A percentile compares a stretch with the other conserved stretches of the same genome.
Conservation (phyloP, 1,284 basidiomycete genomes). For the Cystobasidium pallidum region DNA sequence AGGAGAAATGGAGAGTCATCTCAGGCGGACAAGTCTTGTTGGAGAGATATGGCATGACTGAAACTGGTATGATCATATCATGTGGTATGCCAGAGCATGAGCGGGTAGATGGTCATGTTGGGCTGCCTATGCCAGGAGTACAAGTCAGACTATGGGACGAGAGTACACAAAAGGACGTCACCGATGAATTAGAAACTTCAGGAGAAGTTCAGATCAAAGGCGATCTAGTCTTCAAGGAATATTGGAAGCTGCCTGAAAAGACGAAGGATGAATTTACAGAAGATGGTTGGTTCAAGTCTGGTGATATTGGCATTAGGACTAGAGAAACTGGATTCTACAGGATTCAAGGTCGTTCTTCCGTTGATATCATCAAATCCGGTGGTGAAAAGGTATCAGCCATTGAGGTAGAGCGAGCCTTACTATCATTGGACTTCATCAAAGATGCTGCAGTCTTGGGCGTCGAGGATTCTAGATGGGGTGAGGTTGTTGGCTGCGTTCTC, state of each 20-base stretch:
- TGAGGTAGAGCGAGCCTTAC: conserved; percentile 56
- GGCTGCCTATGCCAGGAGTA: conserved; percentile 53
- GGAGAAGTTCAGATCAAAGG: conserved; percentile 56
- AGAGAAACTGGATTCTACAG: conserved; percentile 50
- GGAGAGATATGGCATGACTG: conserved; percentile 57
- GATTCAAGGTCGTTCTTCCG: conserved; percentile 54
- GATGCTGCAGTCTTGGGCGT: conserved; percentile 57
- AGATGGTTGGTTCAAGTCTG: conserved; percentile 57
- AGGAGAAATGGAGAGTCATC: conserved; percentile 53
- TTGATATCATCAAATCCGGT: conserved; percentile 50
- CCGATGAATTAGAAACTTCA: conserved; percentile 48
- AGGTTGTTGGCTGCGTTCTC: conserved; percentile 53
- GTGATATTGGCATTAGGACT: conserved; percentile 55
- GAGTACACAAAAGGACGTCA: conserved; percentile 46
- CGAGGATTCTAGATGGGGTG: conserved; percentile 56
- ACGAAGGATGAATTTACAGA: conserved; percentile 52
- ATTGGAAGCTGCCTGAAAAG: conserved; percentile 55
- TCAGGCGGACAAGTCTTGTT: conserved; percentile 55
- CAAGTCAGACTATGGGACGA: conserved; percentile 54
- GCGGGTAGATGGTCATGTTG: conserved; percentile 55
- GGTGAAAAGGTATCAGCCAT: conserved; percentile 57
- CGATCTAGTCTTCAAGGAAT: conserved; percentile 53
- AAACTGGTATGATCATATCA: conserved; percentile 56
- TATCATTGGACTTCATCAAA: conserved; percentile 54
- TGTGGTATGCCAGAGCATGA: conserved; percentile 54